A percentile compares a stretch with the other conserved stretches of the same genome.
phyloP scores from a whole-genome alignment of 176 grass and related monocot species.

The sorghum (Sorghum bicolor) region DNA sequence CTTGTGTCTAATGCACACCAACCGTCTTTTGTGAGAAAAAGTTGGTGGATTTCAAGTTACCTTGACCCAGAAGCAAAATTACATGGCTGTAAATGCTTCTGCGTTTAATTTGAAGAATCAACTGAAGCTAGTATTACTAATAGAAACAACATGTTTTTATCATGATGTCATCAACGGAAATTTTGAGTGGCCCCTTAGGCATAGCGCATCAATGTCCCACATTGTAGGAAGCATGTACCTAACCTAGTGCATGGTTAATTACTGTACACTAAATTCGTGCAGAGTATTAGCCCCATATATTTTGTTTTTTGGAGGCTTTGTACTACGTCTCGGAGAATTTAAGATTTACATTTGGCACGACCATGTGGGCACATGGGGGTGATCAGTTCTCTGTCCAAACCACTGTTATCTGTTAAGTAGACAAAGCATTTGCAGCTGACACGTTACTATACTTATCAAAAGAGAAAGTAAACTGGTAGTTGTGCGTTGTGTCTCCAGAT shows the following conservation, averaged over 20 bases:
- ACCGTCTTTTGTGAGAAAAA: neutral
- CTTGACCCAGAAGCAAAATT: neutral
- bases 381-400: neutral
- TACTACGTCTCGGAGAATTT: neutral
- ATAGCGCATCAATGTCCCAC: neutral
- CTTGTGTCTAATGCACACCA: too few species aligned
- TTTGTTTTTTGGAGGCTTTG: neutral
- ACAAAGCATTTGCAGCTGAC: neutral
- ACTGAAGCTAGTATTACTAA: too few species aligned
- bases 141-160: too few species aligned
- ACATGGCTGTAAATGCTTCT: neutral
- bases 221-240: neutral
- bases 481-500: neutral
- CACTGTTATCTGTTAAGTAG: neutral
- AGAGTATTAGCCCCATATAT: neutral
- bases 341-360: neutral
- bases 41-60: neutral
- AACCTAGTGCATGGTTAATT: neutral
- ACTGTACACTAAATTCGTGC: too few species aligned
- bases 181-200: too few species aligned
- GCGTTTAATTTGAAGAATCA: too few species aligned
- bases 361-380: conserved; percentile 13
- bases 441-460: neutral
- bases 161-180: too few species aligned
- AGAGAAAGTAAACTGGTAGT: neutral